phyloP scores from a whole-genome alignment of 108 stramenopile species.

The Nitzschia inconspicua region DNA sequence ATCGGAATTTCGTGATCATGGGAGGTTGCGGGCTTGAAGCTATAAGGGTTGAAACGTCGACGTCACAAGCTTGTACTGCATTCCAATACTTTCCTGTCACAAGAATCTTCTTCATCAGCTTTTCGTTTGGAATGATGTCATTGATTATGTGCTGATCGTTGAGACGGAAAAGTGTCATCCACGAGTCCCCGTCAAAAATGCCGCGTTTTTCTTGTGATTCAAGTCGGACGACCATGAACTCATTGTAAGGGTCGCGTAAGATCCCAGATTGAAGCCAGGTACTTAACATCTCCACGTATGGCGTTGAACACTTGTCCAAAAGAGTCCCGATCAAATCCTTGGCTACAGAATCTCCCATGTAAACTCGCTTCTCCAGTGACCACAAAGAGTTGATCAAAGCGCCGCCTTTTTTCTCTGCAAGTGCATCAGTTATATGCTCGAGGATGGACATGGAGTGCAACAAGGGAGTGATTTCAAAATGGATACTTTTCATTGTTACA shows the following conservation, averaged over 20 bases:
- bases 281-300: conserved; percentile 83
- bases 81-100: conserved; percentile 93
- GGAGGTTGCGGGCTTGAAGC: conserved; percentile 11
- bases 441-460: conserved; percentile 76
- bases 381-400: conserved; percentile 69
- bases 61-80: conserved; percentile 71
- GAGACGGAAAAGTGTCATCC: conserved; percentile 49
- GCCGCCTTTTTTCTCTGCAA: conserved; percentile 69
- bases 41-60: conserved; percentile 2
- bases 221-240: conserved; percentile 84
- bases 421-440: conserved; percentile 43
- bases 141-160: conserved; percentile 51
- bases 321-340: conserved; percentile 53
- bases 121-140: conserved; percentile 19
- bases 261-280: conserved; percentile 80
- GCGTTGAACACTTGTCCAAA: conserved; percentile 62
- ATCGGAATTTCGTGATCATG: conserved; percentile 21
- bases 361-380: conserved; percentile 29
- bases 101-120: conserved; percentile 51
- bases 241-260: conserved; percentile 83
- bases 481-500: conserved; percentile 74
- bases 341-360: conserved; percentile 64
- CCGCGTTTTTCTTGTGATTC: not conserved
- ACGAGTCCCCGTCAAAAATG: conserved; percentile 38
- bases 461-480: conserved; percentile 67